phyloP scores from a whole-genome alignment of 805 yeast genomes.

The Saccharomycodes ludwigii region DNA sequence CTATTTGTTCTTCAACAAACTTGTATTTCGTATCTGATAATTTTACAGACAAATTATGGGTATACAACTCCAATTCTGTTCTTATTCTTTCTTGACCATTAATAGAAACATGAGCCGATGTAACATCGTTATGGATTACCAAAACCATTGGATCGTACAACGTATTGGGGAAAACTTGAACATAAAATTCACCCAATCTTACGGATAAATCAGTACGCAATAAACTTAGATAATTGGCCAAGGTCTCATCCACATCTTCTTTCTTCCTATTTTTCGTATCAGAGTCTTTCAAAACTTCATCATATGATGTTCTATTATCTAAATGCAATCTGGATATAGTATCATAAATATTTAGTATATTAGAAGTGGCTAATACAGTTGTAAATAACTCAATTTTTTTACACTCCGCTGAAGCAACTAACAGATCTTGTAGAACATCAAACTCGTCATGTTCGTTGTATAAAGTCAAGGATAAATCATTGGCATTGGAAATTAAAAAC shows the following conservation, averaged over 20 bases:
- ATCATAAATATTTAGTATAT: slow-evolving; percentile 62
- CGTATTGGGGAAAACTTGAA: slow-evolving; percentile 75
- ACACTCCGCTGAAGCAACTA: slow-evolving; percentile 39
- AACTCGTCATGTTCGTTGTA: slow-evolving; percentile 51
- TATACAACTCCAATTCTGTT: slow-evolving; percentile 45
- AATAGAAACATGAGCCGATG: slow-evolving; percentile 37
- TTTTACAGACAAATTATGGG: slow-evolving; percentile 55
- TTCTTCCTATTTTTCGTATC: slow-evolving; percentile 18
- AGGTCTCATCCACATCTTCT: slow-evolving; percentile 17
- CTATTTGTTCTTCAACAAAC: slow-evolving; percentile 35
- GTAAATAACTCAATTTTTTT: slow-evolving; percentile 47
- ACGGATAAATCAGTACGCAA: slow-evolving; percentile 62
- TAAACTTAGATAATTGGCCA: slow-evolving; percentile 19
- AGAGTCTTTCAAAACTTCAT: slow-evolving; percentile 60
- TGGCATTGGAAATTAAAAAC: slow-evolving; percentile 51
- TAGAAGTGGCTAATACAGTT: slow-evolving; percentile 81
- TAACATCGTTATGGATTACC: slow-evolving; percentile 42
- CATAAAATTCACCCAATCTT: slow-evolving; percentile 37
- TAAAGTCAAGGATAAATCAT: slow-evolving; percentile 38
- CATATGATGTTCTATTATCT: slow-evolving; percentile 61
- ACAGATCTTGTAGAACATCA: slow-evolving; percentile 42
- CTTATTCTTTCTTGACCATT: slow-evolving; percentile 27
- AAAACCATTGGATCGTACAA: slow-evolving; percentile 68
- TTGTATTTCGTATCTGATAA: slow-evolving; percentile 47
- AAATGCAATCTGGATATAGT: slow-evolving; percentile 60